These are phyloP conservation scores for Scytalidium lignicola DNA, from an alignment of 2,329 filamentous ascomycete species.

Conservation along the genomic window DNA sequence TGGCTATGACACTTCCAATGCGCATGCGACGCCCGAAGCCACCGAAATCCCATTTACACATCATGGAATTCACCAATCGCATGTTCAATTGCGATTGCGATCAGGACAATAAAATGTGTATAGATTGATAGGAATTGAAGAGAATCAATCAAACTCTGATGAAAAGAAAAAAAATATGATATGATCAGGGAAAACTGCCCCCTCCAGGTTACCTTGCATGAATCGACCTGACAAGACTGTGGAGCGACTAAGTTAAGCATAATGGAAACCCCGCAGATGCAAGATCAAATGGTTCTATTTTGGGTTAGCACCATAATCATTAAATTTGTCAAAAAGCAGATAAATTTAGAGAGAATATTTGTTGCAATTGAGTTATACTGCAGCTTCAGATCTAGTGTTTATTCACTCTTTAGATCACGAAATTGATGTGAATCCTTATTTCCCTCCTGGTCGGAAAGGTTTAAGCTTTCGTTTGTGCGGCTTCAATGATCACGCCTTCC, in stretches of 20 bases:
- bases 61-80: too few relatives aligned
- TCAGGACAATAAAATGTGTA: too few relatives aligned
- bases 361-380: neutral
- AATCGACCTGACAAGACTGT: neutral
- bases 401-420: neutral
- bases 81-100: too few relatives aligned
- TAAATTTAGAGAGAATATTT: neutral
- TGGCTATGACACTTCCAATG: too few relatives aligned
- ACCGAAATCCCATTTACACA: too few relatives aligned
- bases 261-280: neutral
- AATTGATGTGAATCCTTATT: neutral
- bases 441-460: neutral
- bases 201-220: neutral
- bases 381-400: neutral
- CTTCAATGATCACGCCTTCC: neutral
- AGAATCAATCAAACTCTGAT: too few relatives aligned
- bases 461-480: neutral
- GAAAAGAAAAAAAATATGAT: too few relatives aligned
- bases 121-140: too few relatives aligned
- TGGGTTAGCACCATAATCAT: neutral
- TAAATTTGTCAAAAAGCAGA: neutral
- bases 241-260: neutral
- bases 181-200: too few relatives aligned
- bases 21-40: too few relatives aligned
- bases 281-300: neutral